Evolutionary conservation across 106 monocot species (phyloP).

Genomic region (Dioscorea dumetorum): DNA sequence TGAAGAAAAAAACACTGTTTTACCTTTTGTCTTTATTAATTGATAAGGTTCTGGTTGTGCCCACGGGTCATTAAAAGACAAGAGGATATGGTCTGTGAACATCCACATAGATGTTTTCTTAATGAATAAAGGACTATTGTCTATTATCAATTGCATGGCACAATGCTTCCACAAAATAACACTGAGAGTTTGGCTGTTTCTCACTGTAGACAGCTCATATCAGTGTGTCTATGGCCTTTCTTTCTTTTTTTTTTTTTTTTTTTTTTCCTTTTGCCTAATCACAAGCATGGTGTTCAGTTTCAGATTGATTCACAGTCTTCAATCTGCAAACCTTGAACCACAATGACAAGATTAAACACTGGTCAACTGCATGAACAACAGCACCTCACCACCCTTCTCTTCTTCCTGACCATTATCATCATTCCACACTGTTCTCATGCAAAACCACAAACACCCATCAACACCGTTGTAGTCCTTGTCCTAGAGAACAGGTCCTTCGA

Average conservation of each 20-base stretch:
- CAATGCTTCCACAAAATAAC: not conserved
- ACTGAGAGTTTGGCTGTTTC: not conserved
- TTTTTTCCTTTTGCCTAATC: not conserved
- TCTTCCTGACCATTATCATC: conserved; percentile 12
- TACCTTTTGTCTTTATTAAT: not conserved
- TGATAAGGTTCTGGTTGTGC: not conserved
- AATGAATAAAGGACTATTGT: not conserved
- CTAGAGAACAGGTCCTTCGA: conserved; percentile 94
- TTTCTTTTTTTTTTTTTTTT: too few relatives aligned
- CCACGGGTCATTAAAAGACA: not conserved
- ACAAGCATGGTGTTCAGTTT: not conserved
- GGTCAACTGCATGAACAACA: not conserved
- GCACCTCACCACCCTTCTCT: not conserved
- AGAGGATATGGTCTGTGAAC: not conserved
- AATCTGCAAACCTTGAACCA: not conserved
- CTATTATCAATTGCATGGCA: not conserved
- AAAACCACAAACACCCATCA: conserved; percentile 36
- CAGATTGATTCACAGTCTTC: not conserved
- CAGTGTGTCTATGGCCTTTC: too few relatives aligned
- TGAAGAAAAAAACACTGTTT: not conserved
- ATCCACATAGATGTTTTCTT: not conserved
- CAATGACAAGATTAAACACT: not conserved
- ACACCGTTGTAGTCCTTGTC: conserved; percentile 61
- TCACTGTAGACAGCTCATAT: not conserved
- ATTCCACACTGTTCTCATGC: not conserved